These are phyloP conservation scores for Ascosphaera aggregata DNA, from an alignment of 2,329 filamentous ascomycete species.

Conservation along the genomic window DNA sequence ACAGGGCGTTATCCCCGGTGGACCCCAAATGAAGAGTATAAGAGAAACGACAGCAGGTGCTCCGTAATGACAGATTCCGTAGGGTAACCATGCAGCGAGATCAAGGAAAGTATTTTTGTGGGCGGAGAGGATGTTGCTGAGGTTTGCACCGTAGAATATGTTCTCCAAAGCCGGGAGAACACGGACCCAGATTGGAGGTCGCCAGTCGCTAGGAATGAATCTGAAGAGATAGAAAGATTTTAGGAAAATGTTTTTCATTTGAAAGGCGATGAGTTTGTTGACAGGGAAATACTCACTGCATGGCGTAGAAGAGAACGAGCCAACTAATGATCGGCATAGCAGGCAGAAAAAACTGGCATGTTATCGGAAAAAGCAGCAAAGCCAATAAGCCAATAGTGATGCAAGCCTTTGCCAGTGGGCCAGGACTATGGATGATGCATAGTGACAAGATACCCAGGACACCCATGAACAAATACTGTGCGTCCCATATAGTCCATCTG, in stretches of 20 bases:
- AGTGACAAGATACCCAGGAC: constrained; percentile 62
- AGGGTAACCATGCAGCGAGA: constrained; percentile 78
- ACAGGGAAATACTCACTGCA: constrained; percentile 42
- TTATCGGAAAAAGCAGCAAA: constrained; percentile 58
- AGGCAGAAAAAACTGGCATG: constrained; percentile 76
- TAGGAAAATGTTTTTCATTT: neutral
- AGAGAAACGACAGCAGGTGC: constrained; percentile 57
- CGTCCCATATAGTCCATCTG: constrained; percentile 60
- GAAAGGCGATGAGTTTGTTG: neutral
- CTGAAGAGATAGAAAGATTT: constrained; percentile 21
- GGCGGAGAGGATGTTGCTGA: constrained; percentile 85
- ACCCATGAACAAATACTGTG: constrained; percentile 58
- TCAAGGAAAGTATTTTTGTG: constrained; percentile 69
- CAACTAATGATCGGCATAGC: constrained; percentile 68
- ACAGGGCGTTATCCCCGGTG: constrained; percentile 62
- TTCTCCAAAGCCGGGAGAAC: constrained; percentile 88
- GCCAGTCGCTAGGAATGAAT: constrained; percentile 72
- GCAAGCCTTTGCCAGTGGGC: constrained; percentile 53
- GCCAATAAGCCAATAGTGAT: constrained; percentile 42
- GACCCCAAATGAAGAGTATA: constrained; percentile 69
- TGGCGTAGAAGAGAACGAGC: constrained; percentile 78
- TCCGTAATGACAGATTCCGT: constrained; percentile 76
- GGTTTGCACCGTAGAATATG: constrained; percentile 83
- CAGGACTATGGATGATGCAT: constrained; percentile 54
- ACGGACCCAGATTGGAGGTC: constrained; percentile 86